Percentiles rank a stretch among this genome's conserved stretches.
Conservation (phyloP, 2,329 filamentous ascomycete genomes). For the Orbilia javanica region DNA sequence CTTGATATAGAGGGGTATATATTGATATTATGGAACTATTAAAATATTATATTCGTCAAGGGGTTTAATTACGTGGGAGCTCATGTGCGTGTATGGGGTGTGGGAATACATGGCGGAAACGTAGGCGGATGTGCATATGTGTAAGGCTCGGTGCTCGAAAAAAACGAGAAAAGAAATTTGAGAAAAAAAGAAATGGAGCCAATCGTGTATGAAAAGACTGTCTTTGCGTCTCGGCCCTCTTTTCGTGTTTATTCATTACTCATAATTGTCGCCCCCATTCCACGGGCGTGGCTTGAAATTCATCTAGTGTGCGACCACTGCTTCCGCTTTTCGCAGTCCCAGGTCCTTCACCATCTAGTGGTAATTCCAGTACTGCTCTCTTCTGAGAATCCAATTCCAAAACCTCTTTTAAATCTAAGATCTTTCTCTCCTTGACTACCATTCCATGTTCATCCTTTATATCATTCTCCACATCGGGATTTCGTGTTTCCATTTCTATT, state of each 20-base stretch:
- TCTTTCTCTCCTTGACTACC: conserved; percentile 4
- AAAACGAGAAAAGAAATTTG: no score
- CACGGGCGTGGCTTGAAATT: conserved; percentile 22
- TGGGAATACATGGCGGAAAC: background rate
- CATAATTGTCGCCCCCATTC: conserved; percentile 25
- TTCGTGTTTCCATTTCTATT: conserved; percentile 3
- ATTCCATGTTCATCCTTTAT: background rate
- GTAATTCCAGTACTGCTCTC: background rate
- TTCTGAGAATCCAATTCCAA: background rate
- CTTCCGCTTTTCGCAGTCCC: conserved; percentile 8
- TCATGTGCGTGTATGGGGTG: background rate
- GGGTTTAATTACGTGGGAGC: background rate
- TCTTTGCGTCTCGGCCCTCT: background rate
- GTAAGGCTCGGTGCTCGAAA: no score
- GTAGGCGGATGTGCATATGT: no score
- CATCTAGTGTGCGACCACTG: conserved; percentile 3
- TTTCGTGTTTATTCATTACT: conserved; percentile 4
- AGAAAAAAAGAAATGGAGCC: background rate
- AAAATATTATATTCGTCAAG: background rate
- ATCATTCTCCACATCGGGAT: background rate
- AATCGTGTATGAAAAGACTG: background rate
- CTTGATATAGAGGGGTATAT: no score
- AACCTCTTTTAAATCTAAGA: conserved; percentile 5
- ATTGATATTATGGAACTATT: background rate
- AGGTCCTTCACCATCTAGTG: background rate